These are phyloP conservation scores for Dendrocalamus latiflorus DNA, from an alignment of 202 grass and related monocot genomes.

Conservation along the genomic window DNA sequence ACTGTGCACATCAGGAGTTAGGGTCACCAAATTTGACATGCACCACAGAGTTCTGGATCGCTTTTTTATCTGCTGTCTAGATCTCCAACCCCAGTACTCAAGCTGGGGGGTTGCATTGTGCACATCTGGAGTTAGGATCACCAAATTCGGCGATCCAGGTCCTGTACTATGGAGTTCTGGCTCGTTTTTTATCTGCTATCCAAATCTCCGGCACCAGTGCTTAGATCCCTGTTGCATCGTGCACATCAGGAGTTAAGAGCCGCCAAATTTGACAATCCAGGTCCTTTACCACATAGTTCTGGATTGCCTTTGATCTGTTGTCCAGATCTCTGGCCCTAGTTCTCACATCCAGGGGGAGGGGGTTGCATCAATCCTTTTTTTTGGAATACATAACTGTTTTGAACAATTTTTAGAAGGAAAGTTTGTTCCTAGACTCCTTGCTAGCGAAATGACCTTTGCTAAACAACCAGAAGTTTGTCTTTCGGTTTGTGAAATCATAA, in stretches of 20 bases:
- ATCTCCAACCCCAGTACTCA: neutral
- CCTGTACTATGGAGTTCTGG: neutral
- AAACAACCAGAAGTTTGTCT: neutral
- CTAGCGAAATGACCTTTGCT: conserved; percentile 1
- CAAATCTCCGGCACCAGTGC: neutral
- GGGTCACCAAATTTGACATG: neutral
- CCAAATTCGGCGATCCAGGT: neutral
- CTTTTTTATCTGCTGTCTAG: neutral
- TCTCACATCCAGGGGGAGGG: neutral
- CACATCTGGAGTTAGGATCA: neutral
- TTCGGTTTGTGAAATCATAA: neutral
- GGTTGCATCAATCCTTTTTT: neutral
- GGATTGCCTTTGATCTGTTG: neutral
- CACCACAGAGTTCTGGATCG: neutral
- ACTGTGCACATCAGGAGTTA: neutral
- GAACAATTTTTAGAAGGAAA: neutral
- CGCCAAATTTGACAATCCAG: neutral
- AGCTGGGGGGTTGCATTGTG: neutral
- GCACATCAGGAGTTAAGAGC: neutral
- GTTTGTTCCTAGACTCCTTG: neutral
- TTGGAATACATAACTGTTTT: neutral
- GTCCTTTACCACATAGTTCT: neutral
- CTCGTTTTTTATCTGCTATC: neutral
- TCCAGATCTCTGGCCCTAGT: neutral
- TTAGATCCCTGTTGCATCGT: neutral